Percentiles rank a stretch among this genome's conserved stretches.
Evolutionary conservation across 768 basidiomycete genomes (phyloP).

Genomic region (Mycena amicta): DNA sequence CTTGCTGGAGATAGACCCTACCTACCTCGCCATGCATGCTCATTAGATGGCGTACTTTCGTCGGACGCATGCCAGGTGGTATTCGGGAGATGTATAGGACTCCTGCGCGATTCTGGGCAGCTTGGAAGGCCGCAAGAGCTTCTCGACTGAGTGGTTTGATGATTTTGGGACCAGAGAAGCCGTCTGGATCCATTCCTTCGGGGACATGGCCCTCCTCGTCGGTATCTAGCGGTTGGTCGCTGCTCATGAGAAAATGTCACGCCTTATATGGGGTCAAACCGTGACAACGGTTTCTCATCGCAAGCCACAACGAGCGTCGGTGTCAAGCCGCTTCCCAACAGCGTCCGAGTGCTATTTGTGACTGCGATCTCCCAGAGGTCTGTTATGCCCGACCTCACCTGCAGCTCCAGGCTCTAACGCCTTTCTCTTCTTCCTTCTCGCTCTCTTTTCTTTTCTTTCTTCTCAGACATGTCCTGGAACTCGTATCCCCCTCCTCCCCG

Average conservation of each 20-base stretch:
- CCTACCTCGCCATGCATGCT: constrained; percentile 87
- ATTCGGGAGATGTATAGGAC: constrained; percentile 94
- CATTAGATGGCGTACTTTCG: constrained; percentile 94
- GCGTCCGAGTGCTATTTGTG: constrained; percentile 48
- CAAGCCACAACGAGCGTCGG: constrained; percentile 19
- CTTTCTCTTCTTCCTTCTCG: constrained; percentile 54
- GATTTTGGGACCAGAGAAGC: constrained; percentile 61
- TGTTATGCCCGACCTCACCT: constrained; percentile 85
- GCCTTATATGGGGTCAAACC: neutral
- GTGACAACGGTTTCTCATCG: constrained; percentile 11
- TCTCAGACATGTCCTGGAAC: constrained; percentile 80
- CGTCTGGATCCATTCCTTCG: constrained; percentile 60
- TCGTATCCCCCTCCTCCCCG: constrained; percentile 71
- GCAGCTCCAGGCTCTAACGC: constrained; percentile 72
- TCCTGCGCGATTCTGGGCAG: constrained; percentile 75
- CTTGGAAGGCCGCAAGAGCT: constrained; percentile 74
- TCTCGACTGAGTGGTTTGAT: constrained; percentile 77
- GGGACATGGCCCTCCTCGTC: constrained; percentile 27
- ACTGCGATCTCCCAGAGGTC: constrained; percentile 78
- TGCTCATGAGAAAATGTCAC: constrained; percentile 7
- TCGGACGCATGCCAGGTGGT: constrained; percentile 96
- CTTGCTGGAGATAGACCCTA: constrained; percentile 89
- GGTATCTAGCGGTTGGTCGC: neutral
- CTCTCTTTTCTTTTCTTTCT: constrained; percentile 57
- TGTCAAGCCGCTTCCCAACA: constrained; percentile 48